These are phyloP conservation scores for Euphrasia confusa DNA, from an alignment of 257 asterid genomes.

Conservation along the genomic window DNA sequence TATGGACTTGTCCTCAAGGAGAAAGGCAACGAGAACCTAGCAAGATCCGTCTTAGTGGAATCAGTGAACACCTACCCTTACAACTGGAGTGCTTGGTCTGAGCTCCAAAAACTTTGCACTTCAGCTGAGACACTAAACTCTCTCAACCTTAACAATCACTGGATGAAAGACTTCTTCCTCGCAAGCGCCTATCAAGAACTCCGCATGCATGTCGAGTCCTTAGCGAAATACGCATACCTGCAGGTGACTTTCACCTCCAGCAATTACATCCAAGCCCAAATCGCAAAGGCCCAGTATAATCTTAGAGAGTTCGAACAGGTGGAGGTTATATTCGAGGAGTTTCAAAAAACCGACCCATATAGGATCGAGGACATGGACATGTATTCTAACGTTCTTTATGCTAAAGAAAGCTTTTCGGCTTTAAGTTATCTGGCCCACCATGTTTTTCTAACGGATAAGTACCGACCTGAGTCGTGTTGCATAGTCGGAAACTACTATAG, in stretches of 20 bases:
- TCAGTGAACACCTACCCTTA: constrained; percentile 88
- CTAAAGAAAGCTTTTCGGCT: constrained; percentile 85
- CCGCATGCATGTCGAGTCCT: constrained; percentile 70
- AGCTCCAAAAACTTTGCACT: constrained; percentile 70
- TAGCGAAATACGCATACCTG: constrained; percentile 61
- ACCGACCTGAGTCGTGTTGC: constrained; percentile 91
- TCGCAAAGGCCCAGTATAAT: constrained; percentile 82
- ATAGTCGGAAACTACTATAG: constrained; percentile 89
- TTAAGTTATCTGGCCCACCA: constrained; percentile 85
- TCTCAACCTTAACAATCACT: constrained; percentile 70
- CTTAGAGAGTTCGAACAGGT: constrained; percentile 86
- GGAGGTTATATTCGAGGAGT: constrained; percentile 86
- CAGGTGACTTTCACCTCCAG: constrained; percentile 74
- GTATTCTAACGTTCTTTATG: constrained; percentile 91
- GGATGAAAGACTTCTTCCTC: constrained; percentile 96
- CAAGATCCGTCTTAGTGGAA: constrained; percentile 66
- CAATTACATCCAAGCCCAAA: constrained; percentile 86
- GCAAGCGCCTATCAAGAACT: constrained; percentile 86
- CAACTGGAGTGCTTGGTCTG: constrained; percentile 99
- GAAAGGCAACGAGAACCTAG: constrained; percentile 79
- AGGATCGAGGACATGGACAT: constrained; percentile 91
- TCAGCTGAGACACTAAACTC: constrained; percentile 55
- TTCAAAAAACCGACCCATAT: constrained; percentile 76
- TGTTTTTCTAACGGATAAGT: constrained; percentile 75
- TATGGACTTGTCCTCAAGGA: constrained; percentile 93